phyloP scores from a whole-genome alignment of 225 moss, liverwort and hornwort species.

The Lunularia cruciata region DNA sequence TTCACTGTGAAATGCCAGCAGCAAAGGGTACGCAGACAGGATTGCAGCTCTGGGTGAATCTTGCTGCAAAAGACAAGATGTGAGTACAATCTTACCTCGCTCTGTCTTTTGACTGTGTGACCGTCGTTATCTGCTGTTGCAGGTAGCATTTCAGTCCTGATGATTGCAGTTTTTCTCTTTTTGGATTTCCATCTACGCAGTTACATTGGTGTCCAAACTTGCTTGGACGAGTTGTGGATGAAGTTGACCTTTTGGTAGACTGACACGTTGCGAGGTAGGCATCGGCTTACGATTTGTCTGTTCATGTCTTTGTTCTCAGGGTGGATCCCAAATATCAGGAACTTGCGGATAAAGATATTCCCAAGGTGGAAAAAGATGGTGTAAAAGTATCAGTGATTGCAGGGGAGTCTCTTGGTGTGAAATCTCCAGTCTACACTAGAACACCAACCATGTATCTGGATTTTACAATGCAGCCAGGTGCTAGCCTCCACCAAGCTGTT shows the following conservation, averaged over 20 bases:
- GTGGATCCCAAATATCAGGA: conserved; percentile 82
- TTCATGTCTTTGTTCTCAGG: conserved; percentile 36
- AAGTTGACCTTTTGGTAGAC: no score
- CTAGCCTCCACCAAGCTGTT: conserved; percentile 57
- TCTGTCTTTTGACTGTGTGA: no score
- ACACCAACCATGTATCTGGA: conserved; percentile 89
- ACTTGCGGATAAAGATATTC: conserved; percentile 63
- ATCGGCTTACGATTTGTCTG: no score
- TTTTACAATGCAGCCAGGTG: conserved; percentile 71
- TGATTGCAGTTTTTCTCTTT: no score
- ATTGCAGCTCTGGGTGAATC: conserved; percentile 86
- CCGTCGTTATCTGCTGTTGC: no score
- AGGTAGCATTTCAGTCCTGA: no score
- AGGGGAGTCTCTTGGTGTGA: conserved; percentile 72
- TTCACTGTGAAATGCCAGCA: conserved; percentile 88
- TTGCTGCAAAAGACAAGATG: conserved; percentile 78
- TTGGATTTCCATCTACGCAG: background rate
- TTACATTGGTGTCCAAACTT: background rate
- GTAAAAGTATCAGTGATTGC: conserved; percentile 80
- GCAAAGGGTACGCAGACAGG: conserved; percentile 58
- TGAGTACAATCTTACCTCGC: conserved; percentile 21
- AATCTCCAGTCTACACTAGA: conserved; percentile 77
- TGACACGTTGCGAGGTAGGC: no score
- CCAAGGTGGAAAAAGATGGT: conserved; percentile 56
- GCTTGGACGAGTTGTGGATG: no score